Evolutionary conservation across 768 basidiomycete species (phyloP), one percentile per base, ranked within the genome.

Genomic region (Leccinum ochraceum): DNA sequence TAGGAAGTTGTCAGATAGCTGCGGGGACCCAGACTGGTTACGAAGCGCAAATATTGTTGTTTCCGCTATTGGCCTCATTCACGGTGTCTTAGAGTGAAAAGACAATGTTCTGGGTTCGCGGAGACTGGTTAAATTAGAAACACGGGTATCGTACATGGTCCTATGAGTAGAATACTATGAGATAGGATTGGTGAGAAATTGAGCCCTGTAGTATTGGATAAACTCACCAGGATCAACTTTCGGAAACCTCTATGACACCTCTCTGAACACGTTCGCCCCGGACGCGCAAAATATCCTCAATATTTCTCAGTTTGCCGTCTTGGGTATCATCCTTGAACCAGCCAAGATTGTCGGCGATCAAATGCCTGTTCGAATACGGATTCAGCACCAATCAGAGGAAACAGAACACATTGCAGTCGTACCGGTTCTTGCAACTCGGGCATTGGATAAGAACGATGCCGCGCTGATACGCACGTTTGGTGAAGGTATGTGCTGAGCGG

Each of bases 381-480:
- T 16, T 49, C 48, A 61, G 60, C 22, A 8, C 28, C 4, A 5
- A n/a, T 14, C 8, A 22, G 4, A 17, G 44, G 49, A 50, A 51
- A 37, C 16, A 20, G 49, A 24, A 32, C 20, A 26, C 17, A 26
- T 26, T 0, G 39, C 37, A 32, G 75, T 16, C 86, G 56, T 70
- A 94, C 91, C 95, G 79, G 67, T 91, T 93, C 67, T 90, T 86
- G 72, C 96, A 99, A 14, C 83, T 83, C 2, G 95, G 95, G 76
- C 96, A 99, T 71, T 95, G 84, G 1, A 97, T 84, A 28, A 99
- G 79, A 3, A 98, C 95, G 55, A 98, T 87, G 0, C 96, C 96
- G 50, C 81, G 83, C 71, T 90, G 83, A 74, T 99, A 99, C 20
- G 92, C 84, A 50, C 86, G 82, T 70, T 86, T 89, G 6, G 92